These are phyloP conservation scores for Moesziomyces antarcticus DNA, from an alignment of 1,284 basidiomycete genomes.

Conservation along the genomic window DNA sequence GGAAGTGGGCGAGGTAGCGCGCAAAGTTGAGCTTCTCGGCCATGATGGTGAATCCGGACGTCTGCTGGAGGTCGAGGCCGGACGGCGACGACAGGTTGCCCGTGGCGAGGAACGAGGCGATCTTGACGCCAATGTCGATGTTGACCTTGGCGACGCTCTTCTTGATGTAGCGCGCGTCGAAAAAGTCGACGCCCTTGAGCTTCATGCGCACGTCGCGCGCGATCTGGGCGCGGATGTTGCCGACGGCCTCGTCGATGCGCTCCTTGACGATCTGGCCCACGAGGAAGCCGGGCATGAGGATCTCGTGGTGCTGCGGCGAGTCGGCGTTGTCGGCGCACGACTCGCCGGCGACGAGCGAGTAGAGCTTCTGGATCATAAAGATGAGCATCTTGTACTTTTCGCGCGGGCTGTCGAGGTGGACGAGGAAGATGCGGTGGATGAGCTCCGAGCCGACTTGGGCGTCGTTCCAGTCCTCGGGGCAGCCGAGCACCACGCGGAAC, in stretches of 20 bases:
- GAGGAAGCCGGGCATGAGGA: conserved; percentile 89
- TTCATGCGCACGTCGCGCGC: conserved; percentile 80
- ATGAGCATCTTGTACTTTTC: conserved; percentile 98
- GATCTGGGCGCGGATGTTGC: conserved; percentile 80
- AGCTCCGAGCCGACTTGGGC: conserved; percentile 84
- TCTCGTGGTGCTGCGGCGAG: conserved; percentile 98
- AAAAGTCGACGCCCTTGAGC: conserved; percentile 79
- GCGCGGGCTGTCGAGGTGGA: conserved; percentile 87
- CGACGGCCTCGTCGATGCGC: conserved; percentile 89
- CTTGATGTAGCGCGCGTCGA: conserved; percentile 84
- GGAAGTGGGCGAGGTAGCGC: conserved; percentile 97
- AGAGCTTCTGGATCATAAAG: conserved; percentile 98
- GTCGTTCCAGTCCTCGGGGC: conserved; percentile 94
- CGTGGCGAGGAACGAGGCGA: conserved; percentile 96
- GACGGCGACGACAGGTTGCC: conserved; percentile 95
- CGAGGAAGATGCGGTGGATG: conserved; percentile 86
- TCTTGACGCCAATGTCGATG: conserved; percentile 89
- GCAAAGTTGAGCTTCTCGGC: conserved; percentile 99
- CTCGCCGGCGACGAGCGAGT: conserved; percentile 87
- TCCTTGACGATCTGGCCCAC: conserved; percentile 99
- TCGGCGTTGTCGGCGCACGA: conserved; percentile 97
- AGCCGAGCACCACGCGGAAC: conserved; percentile 89
- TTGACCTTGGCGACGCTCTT: conserved; percentile 83
- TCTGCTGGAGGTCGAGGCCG: conserved; percentile 96
- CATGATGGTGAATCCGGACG: conserved; percentile 96